These are phyloP conservation scores for Penicillium maclennaniae DNA, from an alignment of 495 filamentous ascomycete genomes.

Conservation along the genomic window DNA sequence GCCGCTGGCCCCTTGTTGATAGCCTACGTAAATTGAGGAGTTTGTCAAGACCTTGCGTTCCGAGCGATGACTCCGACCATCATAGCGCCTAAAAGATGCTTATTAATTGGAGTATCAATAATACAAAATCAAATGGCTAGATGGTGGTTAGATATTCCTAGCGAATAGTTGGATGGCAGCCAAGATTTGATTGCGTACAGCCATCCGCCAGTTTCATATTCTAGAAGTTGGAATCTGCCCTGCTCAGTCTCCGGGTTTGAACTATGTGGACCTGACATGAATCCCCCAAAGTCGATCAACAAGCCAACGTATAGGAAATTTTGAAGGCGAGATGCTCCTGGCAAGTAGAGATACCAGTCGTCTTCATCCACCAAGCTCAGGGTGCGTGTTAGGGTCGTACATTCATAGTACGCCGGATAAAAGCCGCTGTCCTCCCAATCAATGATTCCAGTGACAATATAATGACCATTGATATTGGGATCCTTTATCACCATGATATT, in stretches of 20 bases:
- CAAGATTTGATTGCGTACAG: no score
- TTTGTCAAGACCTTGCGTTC: no score
- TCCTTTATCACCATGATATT: slow-evolving; percentile 42
- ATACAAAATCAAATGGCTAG: no score
- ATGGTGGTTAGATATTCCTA: no score
- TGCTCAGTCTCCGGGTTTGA: background rate
- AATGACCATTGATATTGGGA: slow-evolving; percentile 16
- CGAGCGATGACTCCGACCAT: no score
- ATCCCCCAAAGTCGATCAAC: slow-evolving; percentile 32
- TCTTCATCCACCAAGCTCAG: slow-evolving; percentile 24
- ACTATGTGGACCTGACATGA: slow-evolving; percentile 5
- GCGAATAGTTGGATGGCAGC: no score
- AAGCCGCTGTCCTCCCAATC: slow-evolving; percentile 37
- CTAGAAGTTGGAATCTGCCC: no score
- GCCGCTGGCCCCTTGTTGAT: no score
- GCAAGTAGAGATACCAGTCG: slow-evolving; percentile 31
- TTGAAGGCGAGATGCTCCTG: slow-evolving; percentile 17
- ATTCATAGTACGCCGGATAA: slow-evolving; percentile 34
- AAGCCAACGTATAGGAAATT: slow-evolving; percentile 27
- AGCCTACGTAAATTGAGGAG: no score
- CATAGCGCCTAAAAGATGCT: no score
- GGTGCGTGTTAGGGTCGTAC: slow-evolving; percentile 26
- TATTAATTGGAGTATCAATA: no score
- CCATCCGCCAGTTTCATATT: no score
- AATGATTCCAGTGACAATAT: slow-evolving; percentile 29